Base-by-base conservation (phyloP, 2,329 filamentous ascomycete species). In the Pseudogymnoascus sp. region DNA sequence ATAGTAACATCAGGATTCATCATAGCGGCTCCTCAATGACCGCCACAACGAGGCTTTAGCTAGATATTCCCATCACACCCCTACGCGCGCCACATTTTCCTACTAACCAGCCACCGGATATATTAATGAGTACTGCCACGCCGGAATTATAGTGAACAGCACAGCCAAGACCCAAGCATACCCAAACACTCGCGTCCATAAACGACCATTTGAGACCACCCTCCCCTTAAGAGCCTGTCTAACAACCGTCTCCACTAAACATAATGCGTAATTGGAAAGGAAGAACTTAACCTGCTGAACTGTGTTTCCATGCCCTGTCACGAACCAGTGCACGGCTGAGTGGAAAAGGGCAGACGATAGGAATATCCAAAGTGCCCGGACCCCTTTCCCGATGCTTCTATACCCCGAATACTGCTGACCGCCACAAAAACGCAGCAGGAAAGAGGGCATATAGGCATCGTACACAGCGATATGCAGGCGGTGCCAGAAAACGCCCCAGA, bases 401-500 rank as follows among this genome's bases (percentile, higher is more conserved):
- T 40, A 16, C 37, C 37, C n/a, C n/a, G 4, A 5, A 38, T 6
- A n/a, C 37, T 6, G 37, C 37, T 40, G 37, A 28, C 5, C 25
- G 7, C 25, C 7, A 28, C 3, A 28, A 40, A 40, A 40, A 8
- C 3, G 37, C 8, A 16, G 37, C 1, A 40, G 5, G n/a, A 40
- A 40, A 6, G 37, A 40, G 37, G 37, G 37, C 37, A 40, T 40
- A 5, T 16, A 40, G n/a, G n/a, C 37, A 2, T 40, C 37, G 5
- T 7, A 40, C 37, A 40, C 37, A 16, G 37, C 37, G 37, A 40
- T 5, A 40, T 40, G 37, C 37, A 65, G 62, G 1, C 37, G 36
- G 28, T 65, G 64, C 64, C 64, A 65, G 53, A 62, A 63, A 16
- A 59, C 59, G 2, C 56, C 62, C 64, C 64, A 65, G 18, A 63